Conservation (phyloP, 1,284 basidiomycete genomes). For the Ustilago trichophora region DNA sequence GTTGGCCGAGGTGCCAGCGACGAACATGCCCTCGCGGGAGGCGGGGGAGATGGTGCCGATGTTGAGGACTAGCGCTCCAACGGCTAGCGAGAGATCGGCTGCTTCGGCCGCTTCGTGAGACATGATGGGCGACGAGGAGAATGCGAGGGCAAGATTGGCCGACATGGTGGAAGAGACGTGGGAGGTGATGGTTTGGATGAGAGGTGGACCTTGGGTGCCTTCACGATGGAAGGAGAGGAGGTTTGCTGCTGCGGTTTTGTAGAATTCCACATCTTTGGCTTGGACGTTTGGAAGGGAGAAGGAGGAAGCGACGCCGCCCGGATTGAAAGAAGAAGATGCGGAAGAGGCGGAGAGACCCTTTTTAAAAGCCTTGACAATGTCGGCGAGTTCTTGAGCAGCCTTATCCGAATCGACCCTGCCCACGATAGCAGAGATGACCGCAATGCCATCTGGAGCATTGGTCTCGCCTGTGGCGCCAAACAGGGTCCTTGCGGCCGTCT, state of each 20-base stretch:
- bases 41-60: slow-evolving; percentile 83
- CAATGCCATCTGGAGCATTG: slow-evolving; percentile 73
- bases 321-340: slow-evolving; percentile 8
- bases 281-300: slow-evolving; percentile 3
- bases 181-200: slow-evolving; percentile 79
- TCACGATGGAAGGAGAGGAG: slow-evolving; percentile 40
- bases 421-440: slow-evolving; percentile 89
- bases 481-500: slow-evolving; percentile 56
- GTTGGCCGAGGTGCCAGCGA: slow-evolving; percentile 73
- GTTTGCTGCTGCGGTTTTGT: slow-evolving; percentile 15
- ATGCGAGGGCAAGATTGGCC: slow-evolving; percentile 87
- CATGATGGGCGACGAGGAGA: slow-evolving; percentile 94
- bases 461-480: slow-evolving; percentile 40
- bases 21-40: slow-evolving; percentile 77
- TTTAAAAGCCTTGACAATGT: slow-evolving; percentile 66
- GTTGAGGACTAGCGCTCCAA: slow-evolving; percentile 82
- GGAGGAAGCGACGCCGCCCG: slow-evolving; percentile 27
- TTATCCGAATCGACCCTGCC: slow-evolving; percentile 74
- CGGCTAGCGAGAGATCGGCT: slow-evolving; percentile 77
- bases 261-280: slow-evolving; percentile 15
- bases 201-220: slow-evolving; percentile 33
- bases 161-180: slow-evolving; percentile 88
- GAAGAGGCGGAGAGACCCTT: slow-evolving; percentile 27
- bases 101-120: slow-evolving; percentile 75
- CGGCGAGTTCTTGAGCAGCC: slow-evolving; percentile 70